These are phyloP conservation scores for Fibroporia radiculosa DNA, from an alignment of 768 basidiomycete species.

Conservation along the genomic window DNA sequence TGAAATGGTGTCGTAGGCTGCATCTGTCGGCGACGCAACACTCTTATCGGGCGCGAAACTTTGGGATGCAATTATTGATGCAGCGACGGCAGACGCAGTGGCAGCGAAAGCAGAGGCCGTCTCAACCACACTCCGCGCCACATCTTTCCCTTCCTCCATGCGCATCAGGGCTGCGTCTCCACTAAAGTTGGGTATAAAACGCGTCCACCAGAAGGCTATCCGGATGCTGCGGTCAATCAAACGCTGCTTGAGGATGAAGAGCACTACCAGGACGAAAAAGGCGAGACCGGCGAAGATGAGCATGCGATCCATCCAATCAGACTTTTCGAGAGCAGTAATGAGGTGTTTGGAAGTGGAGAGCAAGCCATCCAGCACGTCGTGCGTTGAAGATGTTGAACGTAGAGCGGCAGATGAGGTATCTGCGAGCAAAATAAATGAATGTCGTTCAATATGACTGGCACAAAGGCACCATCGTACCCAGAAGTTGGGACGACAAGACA, in stretches of 20 bases:
- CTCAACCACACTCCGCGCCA: conserved; percentile 2
- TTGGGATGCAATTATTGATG: not conserved
- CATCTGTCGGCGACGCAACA: no score
- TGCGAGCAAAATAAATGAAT: conserved; percentile 20
- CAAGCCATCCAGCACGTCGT: conserved; percentile 64
- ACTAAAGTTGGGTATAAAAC: conserved; percentile 53
- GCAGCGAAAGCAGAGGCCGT: conserved; percentile 1
- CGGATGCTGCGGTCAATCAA: conserved; percentile 72
- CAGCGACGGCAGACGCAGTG: not conserved
- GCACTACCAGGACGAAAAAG: conserved; percentile 79
- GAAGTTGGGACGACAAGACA: conserved; percentile 76
- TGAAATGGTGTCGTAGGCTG: no score
- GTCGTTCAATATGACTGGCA: not conserved
- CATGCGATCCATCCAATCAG: conserved; percentile 89
- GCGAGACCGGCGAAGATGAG: conserved; percentile 72
- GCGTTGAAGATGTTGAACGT: conserved; percentile 62
- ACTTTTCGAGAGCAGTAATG: conserved; percentile 79
- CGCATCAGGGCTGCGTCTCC: conserved; percentile 27
- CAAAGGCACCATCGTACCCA: conserved; percentile 43
- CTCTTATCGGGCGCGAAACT: no score
- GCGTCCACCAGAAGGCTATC: conserved; percentile 85
- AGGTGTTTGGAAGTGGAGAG: conserved; percentile 78
- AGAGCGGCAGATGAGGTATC: conserved; percentile 78
- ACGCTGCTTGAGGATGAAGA: conserved; percentile 85
- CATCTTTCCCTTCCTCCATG: conserved; percentile 24